Conservation (phyloP, 139 green algal species). For the Closterium sp. region DNA sequence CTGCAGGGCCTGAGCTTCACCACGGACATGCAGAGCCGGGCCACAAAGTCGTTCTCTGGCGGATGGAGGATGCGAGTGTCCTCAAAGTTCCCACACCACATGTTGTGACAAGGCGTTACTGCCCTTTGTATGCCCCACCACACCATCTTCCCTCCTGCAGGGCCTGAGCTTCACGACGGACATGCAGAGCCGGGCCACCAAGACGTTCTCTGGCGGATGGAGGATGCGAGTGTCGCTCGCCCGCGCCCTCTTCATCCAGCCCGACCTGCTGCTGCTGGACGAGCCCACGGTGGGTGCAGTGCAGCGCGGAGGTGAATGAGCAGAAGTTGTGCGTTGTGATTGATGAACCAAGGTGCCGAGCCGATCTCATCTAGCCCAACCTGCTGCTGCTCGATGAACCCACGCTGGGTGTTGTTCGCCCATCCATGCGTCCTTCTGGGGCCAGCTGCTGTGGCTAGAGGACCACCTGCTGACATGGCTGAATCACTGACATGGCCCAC, state of each 20-base stretch:
- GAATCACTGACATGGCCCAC: too few relatives aligned
- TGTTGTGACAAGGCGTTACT: too few relatives aligned
- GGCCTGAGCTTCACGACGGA: slow-evolving; percentile 36
- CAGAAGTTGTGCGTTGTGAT: background rate
- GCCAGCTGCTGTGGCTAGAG: slow-evolving; percentile 64
- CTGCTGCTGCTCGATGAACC: slow-evolving; percentile 64
- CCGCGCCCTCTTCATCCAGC: slow-evolving; percentile 60
- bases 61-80: slow-evolving; percentile 62
- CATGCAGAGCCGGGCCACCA: slow-evolving; percentile 25
- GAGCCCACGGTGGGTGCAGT: slow-evolving; percentile 55
- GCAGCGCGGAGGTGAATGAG: background rate
- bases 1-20: slow-evolving; percentile 40
- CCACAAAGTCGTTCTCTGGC: slow-evolving; percentile 44
- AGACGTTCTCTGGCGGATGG: slow-evolving; percentile 57
- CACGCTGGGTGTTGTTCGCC: slow-evolving; percentile 32
- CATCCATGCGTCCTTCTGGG: background rate
- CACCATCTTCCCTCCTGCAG: background rate
- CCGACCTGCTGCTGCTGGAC: slow-evolving; percentile 62
- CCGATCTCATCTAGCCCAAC: slow-evolving; percentile 61
- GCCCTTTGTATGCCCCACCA: background rate
- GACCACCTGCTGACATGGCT: slow-evolving; percentile 58
- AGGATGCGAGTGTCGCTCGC: slow-evolving; percentile 62
- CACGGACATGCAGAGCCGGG: slow-evolving; percentile 12
- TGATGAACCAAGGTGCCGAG: background rate
- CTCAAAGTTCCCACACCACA: too few relatives aligned